Evolutionary conservation across 2,329 filamentous ascomycete species (phyloP), one percentile per base, ranked within the genome.

Genomic region (Dothistroma septosporum): DNA sequence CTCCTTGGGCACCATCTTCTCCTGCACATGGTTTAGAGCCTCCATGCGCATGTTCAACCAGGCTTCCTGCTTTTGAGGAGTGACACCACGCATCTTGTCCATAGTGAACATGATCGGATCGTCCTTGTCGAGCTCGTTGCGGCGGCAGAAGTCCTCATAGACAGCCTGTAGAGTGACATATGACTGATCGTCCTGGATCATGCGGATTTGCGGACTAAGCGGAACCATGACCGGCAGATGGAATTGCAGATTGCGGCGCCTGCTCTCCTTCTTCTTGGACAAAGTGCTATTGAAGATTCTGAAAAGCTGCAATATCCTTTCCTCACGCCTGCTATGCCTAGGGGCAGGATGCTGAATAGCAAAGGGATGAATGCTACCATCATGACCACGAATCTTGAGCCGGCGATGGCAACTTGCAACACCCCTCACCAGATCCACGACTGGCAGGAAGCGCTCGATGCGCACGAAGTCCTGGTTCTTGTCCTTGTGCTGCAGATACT

Each of bases 381-480:
- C 95, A 73, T 97, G 93, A 16, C 94, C 95, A 66, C 95, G 90
- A 74, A 99, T 97, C 79, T 92, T 96, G 68, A 99, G 83, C 52
- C 95, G 86, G 33, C 94, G 87, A 76, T 97, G 93, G 55, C 93
- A 97, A 32, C 92, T 88, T 58, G 92, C 92, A 69, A 96, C 91
- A 10, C 89, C 91, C 58, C 94, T 88, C 47, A 99, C 90, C 56
- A 97, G 83, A 69, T 99, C 93, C 21, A 99, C 92, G 66, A 94
- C 90, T 10, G 95, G 92, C 69, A 99, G 78, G 84, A 99, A 99
- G 24, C 93, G 89, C 75, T 99, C 95, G 66, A 99, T 97, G 50
- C 92, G 89, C 66, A 99, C 88, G 73, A 99, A 99, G 75, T 99
- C 94, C 70, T 96, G 92, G 75, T 99, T 99, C 84, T 97, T 99